A percentile compares a stretch with the other conserved stretches of the same genome.
Evolutionary conservation across 23 red algal genomes (phyloP).

Genomic region (Gracilariopsis chorda): DNA sequence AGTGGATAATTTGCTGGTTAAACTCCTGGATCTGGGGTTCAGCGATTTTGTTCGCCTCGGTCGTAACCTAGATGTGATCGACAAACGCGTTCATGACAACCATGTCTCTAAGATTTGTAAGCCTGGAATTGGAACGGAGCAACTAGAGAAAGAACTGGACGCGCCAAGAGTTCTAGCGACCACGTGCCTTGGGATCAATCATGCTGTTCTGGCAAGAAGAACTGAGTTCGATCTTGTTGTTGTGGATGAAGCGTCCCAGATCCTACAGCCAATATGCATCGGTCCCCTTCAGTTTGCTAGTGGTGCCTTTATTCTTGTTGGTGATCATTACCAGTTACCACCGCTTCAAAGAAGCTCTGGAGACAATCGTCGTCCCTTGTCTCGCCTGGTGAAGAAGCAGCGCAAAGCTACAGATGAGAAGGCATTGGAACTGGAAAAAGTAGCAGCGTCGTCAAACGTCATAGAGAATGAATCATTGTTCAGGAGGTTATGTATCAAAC

Average conservation of each 20-base stretch:
- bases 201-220: slow-evolving; percentile 63
- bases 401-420: neutral
- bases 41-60: slow-evolving; percentile 64
- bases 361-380: neutral
- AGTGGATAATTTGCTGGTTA: slow-evolving; percentile 86
- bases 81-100: slow-evolving; percentile 20
- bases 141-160: slow-evolving; percentile 51
- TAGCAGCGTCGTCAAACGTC: neutral
- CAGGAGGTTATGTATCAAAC: slow-evolving; percentile 59
- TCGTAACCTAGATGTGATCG: slow-evolving; percentile 4
- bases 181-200: slow-evolving; percentile 82
- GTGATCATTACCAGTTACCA: slow-evolving; percentile 91
- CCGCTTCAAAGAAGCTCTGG: slow-evolving; percentile 49
- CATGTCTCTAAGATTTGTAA: slow-evolving; percentile 5
- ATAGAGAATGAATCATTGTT: slow-evolving; percentile 64
- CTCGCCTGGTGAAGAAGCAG: neutral
- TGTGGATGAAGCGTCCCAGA: slow-evolving; percentile 92
- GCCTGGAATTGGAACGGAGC: neutral
- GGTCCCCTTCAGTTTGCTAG: slow-evolving; percentile 61
- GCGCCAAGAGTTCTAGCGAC: slow-evolving; percentile 61
- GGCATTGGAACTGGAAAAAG: neutral
- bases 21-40: slow-evolving; percentile 32
- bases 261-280: slow-evolving; percentile 81
- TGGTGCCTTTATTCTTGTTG: slow-evolving; percentile 84
- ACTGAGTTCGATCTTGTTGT: slow-evolving; percentile 86